Evolutionary conservation across 2,329 filamentous ascomycete genomes (phyloP).

Genomic region (Xylaria multiplex): DNA sequence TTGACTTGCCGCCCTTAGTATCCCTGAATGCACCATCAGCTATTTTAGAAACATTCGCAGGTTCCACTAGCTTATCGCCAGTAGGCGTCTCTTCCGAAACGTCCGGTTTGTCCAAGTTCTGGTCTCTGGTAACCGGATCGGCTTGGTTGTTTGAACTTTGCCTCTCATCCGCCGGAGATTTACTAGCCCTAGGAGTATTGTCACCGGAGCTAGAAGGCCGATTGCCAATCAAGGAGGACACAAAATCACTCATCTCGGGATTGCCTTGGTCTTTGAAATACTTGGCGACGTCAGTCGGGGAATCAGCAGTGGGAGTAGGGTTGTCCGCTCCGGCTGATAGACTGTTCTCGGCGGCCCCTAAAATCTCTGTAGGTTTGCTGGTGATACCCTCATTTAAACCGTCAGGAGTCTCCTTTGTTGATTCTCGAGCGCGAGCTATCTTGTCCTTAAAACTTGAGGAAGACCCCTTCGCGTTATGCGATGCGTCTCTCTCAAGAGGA

Average conservation of each 20-base stretch:
- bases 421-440: constrained; percentile 10
- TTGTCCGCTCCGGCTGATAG: constrained; percentile 25
- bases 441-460: constrained; percentile 30
- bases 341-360: constrained; percentile 16
- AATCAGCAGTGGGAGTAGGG: constrained; percentile 35
- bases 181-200: constrained; percentile 17
- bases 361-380: constrained; percentile 28
- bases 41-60: constrained; percentile 39
- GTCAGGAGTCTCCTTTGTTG: constrained; percentile 12
- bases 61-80: constrained; percentile 3
- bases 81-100: neutral
- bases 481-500: constrained; percentile 32
- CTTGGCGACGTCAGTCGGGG: constrained; percentile 42
- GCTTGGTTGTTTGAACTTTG: constrained; percentile 1
- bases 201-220: constrained; percentile 23
- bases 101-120: neutral
- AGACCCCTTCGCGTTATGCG: constrained; percentile 29
- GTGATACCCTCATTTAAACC: constrained; percentile 23
- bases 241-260: constrained; percentile 47
- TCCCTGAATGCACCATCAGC: constrained; percentile 35
- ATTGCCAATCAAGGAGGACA: constrained; percentile 41
- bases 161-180: constrained; percentile 20
- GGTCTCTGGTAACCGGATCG: neutral
- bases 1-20: constrained; percentile 15
- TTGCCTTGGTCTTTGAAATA: constrained; percentile 46